A percentile compares a stretch with the other conserved stretches of the same genome.
These are phyloP conservation scores for Trichoderma sp. DNA, from an alignment of 2,329 filamentous ascomycete genomes.

Conservation along the genomic window DNA sequence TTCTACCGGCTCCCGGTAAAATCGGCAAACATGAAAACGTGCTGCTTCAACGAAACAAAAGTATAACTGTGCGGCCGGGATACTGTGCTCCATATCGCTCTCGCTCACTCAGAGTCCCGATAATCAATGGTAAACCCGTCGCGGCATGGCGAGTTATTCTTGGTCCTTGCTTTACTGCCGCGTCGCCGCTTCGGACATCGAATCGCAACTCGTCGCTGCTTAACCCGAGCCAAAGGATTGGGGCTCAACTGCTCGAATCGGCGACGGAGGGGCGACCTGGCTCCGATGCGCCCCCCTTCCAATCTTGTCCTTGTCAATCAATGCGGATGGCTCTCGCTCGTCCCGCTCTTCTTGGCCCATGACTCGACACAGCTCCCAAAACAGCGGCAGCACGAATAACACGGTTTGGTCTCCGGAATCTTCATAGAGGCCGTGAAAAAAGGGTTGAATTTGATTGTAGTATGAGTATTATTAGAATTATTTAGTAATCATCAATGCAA, in stretches of 20 bases:
- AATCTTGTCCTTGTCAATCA: neutral
- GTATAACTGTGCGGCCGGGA: neutral
- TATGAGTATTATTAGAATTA: too few relatives aligned
- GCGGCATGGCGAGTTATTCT: neutral
- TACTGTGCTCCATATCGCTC: neutral
- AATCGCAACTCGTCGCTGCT: neutral
- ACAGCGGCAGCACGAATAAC: conserved; percentile 4
- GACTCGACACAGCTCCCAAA: neutral
- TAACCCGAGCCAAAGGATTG: neutral
- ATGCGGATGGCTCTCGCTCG: neutral
- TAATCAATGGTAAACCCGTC: neutral
- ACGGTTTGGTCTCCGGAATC: neutral
- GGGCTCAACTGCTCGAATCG: conserved; percentile 8
- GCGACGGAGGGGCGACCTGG: neutral
- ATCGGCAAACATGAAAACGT: neutral
- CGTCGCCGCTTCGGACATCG: conserved; percentile 9
- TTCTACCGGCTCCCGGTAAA: conserved; percentile 3
- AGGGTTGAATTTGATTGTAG: neutral
- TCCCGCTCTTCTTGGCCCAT: conserved; percentile 5
- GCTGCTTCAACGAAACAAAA: neutral
- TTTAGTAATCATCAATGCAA: neutral
- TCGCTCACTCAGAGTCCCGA: neutral
- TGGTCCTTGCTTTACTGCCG: neutral
- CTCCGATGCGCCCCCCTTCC: neutral
- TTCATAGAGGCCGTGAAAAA: neutral